Percentiles rank a stretch among this genome's conserved stretches.
These are phyloP conservation scores for Aristolochia fimbriata DNA, from an alignment of 164 flowering plant genomes.

Conservation along the genomic window DNA sequence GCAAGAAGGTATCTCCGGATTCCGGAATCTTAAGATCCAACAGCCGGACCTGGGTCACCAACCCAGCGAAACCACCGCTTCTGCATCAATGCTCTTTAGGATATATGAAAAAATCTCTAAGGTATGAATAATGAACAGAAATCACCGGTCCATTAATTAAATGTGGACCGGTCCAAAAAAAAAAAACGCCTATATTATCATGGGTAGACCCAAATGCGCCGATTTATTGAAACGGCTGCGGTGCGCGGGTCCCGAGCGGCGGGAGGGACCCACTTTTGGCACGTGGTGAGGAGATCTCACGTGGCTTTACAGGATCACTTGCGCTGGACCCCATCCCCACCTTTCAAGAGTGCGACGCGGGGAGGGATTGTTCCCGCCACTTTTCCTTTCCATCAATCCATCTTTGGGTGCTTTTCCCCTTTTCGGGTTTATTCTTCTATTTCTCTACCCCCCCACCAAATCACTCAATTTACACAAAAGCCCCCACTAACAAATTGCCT, in stretches of 20 bases:
- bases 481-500: background rate
- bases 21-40: no score
- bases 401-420: slow-evolving; percentile 9
- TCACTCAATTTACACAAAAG: no score
- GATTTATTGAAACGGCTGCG: background rate
- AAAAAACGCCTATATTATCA: no score
- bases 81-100: no score
- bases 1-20: no score
- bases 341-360: background rate
- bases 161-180: background rate
- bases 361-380: background rate
- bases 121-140: background rate
- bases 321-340: background rate
- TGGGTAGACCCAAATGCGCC: background rate
- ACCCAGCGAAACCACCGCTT: no score
- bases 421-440: slow-evolving; percentile 6
- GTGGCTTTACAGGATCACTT: slow-evolving; percentile 4
- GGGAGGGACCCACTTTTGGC: slow-evolving; percentile 12
- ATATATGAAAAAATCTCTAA: no score
- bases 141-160: no score
- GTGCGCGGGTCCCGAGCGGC: background rate
- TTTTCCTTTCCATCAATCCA: slow-evolving; percentile 7
- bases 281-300: slow-evolving; percentile 6
- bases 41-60: no score
- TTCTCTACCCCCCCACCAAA: no score